Percentiles rank a stretch among this genome's conserved stretches.
phyloP scores from a whole-genome alignment of 345 rosid genomes.

The Nephelium lappaceum region DNA sequence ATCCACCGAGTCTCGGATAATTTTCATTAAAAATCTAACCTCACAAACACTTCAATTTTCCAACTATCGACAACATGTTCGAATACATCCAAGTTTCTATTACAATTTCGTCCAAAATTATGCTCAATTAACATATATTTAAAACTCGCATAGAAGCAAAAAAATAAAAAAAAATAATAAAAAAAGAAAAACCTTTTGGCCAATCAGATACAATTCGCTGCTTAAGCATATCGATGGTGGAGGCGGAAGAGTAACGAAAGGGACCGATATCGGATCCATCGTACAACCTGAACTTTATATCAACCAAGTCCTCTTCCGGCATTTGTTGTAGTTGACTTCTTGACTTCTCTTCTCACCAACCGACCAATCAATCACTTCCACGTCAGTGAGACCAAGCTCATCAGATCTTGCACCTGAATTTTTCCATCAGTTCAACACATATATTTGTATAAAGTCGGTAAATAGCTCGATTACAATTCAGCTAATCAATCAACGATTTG shows the following conservation, averaged over 20 bases:
- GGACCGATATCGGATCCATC: conserved; percentile 98
- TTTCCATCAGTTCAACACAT: neutral
- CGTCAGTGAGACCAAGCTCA: conserved; percentile 20
- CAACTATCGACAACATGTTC: neutral
- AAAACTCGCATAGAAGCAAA: neutral
- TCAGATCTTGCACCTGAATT: conserved; percentile 30
- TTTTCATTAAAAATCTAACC: neutral
- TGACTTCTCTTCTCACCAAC: conserved; percentile 26
- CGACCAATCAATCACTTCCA: conserved; percentile 26
- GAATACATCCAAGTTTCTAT: neutral
- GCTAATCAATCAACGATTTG: conserved; percentile 11
- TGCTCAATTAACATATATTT: neutral
- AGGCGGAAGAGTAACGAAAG: conserved; percentile 73
- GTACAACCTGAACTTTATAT: conserved; percentile 84
- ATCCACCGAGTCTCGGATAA: neutral
- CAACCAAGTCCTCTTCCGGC: conserved; percentile 86
- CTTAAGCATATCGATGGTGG: conserved; percentile 86
- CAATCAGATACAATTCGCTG: conserved; percentile 91
- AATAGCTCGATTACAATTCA: conserved; percentile 17
- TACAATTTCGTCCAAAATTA: neutral
- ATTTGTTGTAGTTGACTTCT: conserved; percentile 39
- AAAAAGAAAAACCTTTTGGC: conserved; percentile 68
- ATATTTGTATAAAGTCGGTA: conserved; percentile 3
- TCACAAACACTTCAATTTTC: neutral
- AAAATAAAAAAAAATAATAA: neutral